Evolutionary conservation across 106 monocot species (phyloP), one percentile per base, ranked within the genome.

Genomic region (Narthecium ossifragum): DNA sequence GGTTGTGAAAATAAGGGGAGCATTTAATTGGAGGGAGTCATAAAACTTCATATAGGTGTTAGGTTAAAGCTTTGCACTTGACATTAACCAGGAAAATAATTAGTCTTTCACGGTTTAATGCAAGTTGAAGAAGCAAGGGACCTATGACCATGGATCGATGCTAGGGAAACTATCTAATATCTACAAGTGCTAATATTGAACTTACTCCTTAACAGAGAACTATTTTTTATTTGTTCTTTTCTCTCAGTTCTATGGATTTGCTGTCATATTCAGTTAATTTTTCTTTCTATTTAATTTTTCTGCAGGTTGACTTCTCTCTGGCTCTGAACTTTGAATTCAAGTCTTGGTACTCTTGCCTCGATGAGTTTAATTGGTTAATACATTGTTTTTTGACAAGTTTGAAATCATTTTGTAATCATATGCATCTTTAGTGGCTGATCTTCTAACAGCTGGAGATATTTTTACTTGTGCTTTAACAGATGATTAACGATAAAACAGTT

Each of bases 401-500:
- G 43, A 17, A 10, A 43, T 43, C 17, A 43, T 17, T 13, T 43
- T 43, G 18, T 17, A 11, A 18, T 43, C 43, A 43, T 43, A 10
- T 17, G 2, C 11, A 10, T 13, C 43, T 2, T 43, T 41, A 41
- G 41, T 12, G 10, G 41, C 10, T 41, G 6, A 41, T 5, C 17
- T 41, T 41, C 17, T 1, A 41, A 2, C 41, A 41, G 14, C 41
- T 3, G 9, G 18, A 43, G 18, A 0, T 43, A 43, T 43, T 43
- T 43, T 43, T 18, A 43, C 1, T 13, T 43, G n/a, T 8, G n/a
- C 17, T 26, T 52, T 52, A 54, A 17, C 56, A 72, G 73, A 73
- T 73, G 73, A 37, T 33, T 51, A 23, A 31, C 8, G 50, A 57
- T n/a, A 27, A 59, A 13, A 34, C 59, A 43, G 43, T 67, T 39